Percentiles rank a stretch among this genome's conserved stretches.
Evolutionary conservation across 208 protist species (phyloP).

Genomic region (Crithidia acanthocephali): DNA sequence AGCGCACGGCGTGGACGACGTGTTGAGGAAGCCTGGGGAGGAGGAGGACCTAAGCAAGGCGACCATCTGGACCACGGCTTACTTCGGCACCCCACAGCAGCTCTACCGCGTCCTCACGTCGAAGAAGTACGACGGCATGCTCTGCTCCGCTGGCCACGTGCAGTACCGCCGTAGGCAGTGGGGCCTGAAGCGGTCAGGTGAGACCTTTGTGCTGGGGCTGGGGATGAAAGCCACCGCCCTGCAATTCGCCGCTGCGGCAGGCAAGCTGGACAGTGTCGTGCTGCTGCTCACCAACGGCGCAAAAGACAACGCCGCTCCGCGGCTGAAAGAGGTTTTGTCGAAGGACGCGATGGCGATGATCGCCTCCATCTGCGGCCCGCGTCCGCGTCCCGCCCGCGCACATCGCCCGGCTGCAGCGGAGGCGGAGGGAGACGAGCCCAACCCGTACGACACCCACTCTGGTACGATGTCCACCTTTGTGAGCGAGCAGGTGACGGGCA

Average conservation of each 20-base stretch:
- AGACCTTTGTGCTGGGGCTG: conserved; percentile 58
- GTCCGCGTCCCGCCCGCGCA: conserved; percentile 11
- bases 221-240: conserved; percentile 78
- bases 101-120: conserved; percentile 55
- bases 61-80: conserved; percentile 84
- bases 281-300: conserved; percentile 71
- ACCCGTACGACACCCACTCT: neutral
- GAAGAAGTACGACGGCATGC: conserved; percentile 32
- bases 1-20: neutral
- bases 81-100: conserved; percentile 53
- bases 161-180: conserved; percentile 62
- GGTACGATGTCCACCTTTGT: conserved; percentile 6
- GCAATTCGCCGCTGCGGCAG: conserved; percentile 80
- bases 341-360: conserved; percentile 28
- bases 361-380: conserved; percentile 24
- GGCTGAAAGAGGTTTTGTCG: conserved; percentile 68
- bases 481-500: conserved; percentile 17
- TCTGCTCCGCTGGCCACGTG: conserved; percentile 66
- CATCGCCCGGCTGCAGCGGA: neutral
- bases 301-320: conserved; percentile 44
- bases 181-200: conserved; percentile 60
- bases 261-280: conserved; percentile 78
- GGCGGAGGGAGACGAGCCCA: neutral
- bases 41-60: conserved; percentile 38
- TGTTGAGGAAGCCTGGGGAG: conserved; percentile 16